A percentile compares a stretch with the other conserved stretches of the same genome.
Conservation (phyloP, 441 rosid species). For the Bruguiera hainesii region DNA sequence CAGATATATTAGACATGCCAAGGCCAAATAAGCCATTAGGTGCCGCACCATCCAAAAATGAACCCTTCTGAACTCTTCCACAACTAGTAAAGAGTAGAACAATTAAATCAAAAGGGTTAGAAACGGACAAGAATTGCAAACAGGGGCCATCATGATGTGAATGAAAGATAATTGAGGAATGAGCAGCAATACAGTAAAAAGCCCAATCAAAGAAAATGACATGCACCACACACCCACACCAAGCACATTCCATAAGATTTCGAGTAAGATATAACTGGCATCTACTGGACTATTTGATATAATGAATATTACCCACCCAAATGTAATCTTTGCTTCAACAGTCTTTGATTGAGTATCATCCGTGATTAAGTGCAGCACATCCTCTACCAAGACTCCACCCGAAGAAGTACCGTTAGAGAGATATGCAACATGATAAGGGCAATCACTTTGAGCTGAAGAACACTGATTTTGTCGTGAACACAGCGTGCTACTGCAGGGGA, state of each 20-base stretch:
- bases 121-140: background rate
- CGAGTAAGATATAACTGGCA: background rate
- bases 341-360: slow-evolving; percentile 37
- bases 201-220: background rate
- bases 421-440: slow-evolving; percentile 69
- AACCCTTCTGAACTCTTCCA: slow-evolving; percentile 79
- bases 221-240: background rate
- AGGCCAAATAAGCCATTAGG: slow-evolving; percentile 96
- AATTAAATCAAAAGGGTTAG: background rate
- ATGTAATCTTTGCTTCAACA: slow-evolving; percentile 50
- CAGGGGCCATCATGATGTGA: background rate
- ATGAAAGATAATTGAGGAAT: background rate
- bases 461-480: slow-evolving; percentile 48
- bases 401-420: slow-evolving; percentile 77
- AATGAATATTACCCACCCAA: slow-evolving; percentile 53
- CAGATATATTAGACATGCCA: slow-evolving; percentile 69
- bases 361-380: slow-evolving; percentile 61
- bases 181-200: slow-evolving; percentile 3
- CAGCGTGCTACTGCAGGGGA: slow-evolving; percentile 58
- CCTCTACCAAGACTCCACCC: slow-evolving; percentile 71
- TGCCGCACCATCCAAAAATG: slow-evolving; percentile 83
- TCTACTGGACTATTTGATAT: background rate
- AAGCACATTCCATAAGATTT: background rate
- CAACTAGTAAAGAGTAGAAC: slow-evolving; percentile 46
- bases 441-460: slow-evolving; percentile 46